Evolutionary conservation across 1,284 basidiomycete species (phyloP).

Genomic region (Ustilago bromivora): DNA sequence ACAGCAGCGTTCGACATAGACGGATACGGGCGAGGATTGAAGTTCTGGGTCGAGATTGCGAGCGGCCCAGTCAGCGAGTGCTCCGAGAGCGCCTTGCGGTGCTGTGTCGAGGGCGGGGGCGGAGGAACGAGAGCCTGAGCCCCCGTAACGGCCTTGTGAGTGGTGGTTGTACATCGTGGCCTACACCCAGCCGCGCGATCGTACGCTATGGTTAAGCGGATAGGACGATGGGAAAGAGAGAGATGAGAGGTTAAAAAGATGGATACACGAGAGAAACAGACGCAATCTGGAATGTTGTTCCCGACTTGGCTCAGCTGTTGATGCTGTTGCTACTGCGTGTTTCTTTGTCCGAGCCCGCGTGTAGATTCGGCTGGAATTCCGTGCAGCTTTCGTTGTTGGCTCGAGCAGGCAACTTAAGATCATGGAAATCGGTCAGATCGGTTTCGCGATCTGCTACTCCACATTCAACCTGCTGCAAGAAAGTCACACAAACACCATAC

Average conservation of each 20-base stretch:
- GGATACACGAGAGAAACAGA: neutral
- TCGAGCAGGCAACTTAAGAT: neutral
- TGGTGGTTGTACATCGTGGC: conserved; percentile 52
- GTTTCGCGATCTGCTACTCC: neutral
- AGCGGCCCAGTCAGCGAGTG: conserved; percentile 62
- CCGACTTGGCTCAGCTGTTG: neutral
- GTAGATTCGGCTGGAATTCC: conserved; percentile 2
- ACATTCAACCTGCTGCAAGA: neutral
- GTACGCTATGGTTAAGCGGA: neutral
- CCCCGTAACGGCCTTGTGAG: conserved; percentile 33
- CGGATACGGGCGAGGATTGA: conserved; percentile 51
- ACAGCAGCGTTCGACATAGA: conserved; percentile 78
- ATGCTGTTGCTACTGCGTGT: neutral
- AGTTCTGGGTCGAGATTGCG: conserved; percentile 58
- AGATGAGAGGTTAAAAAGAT: neutral
- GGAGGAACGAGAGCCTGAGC: conserved; percentile 34
- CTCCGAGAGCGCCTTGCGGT: conserved; percentile 51
- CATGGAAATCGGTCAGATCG: conserved; percentile 3
- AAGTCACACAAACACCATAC: neutral
- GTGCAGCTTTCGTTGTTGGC: conserved; percentile 1
- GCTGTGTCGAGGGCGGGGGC: conserved; percentile 15
- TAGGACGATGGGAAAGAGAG: neutral
- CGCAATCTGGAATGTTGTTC: conserved; percentile 13
- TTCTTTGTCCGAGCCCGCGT: conserved; percentile 4
- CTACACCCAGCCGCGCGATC: neutral